Percentiles rank a stretch among this genome's conserved stretches.
Evolutionary conservation across 2,329 filamentous ascomycete genomes (phyloP).

Genomic region (Teratosphaeria gauchensis): DNA sequence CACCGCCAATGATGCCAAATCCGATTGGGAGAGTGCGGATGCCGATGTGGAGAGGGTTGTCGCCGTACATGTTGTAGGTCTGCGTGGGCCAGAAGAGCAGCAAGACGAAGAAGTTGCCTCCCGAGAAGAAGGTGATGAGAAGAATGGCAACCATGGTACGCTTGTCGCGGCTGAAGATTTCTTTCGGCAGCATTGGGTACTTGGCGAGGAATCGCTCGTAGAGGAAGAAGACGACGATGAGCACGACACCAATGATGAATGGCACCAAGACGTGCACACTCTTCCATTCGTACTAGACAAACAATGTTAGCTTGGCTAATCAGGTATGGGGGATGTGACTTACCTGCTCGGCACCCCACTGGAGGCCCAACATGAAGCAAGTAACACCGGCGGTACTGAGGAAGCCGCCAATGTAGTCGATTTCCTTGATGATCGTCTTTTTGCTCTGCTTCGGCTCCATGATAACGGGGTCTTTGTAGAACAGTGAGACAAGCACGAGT

Average conservation of each 20-base stretch:
- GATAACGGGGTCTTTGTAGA: constrained; percentile 45
- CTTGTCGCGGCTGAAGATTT: constrained; percentile 22
- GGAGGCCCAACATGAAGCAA: constrained; percentile 40
- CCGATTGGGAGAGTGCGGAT: constrained; percentile 56
- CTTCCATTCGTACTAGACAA: constrained; percentile 19
- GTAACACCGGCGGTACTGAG: constrained; percentile 43
- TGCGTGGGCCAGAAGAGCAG: constrained; percentile 55
- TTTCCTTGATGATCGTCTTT: constrained; percentile 34
- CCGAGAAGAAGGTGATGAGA: constrained; percentile 32
- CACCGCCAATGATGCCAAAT: constrained; percentile 53
- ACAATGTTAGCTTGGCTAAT: constrained; percentile 3
- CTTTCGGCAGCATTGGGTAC: constrained; percentile 26
- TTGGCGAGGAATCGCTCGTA: constrained; percentile 24
- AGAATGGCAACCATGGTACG: constrained; percentile 27
- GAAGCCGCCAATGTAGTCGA: constrained; percentile 45
- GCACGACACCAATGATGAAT: constrained; percentile 22
- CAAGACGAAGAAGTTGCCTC: constrained; percentile 30
- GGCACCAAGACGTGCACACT: constrained; percentile 25
- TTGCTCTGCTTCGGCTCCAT: constrained; percentile 31
- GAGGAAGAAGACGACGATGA: constrained; percentile 24
- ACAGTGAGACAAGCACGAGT: constrained; percentile 41
- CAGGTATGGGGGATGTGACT: not conserved
- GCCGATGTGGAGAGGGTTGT: constrained; percentile 55
- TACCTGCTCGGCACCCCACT: constrained; percentile 18
- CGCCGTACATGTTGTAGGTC: constrained; percentile 54